Evolutionary conservation across 2,329 filamentous ascomycete species (phyloP), one percentile per base, ranked within the genome.

Genomic region (Xylariaceae sp.): DNA sequence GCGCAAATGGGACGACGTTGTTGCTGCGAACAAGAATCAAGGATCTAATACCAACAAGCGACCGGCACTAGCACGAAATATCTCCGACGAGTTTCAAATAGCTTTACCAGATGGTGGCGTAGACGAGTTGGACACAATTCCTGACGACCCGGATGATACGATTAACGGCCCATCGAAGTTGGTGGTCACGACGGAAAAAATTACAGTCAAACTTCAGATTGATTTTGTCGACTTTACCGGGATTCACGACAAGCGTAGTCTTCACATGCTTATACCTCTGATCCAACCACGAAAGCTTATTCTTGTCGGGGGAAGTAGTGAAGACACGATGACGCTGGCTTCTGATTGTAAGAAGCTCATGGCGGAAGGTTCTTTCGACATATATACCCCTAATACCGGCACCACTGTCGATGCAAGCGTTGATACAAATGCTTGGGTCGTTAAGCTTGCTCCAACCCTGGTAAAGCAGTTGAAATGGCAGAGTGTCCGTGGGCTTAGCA

Each of bases 351-450:
- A 88, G 58, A 87, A 87, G 65, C 78, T 92, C 0, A 76, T 88
- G 28, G 76, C 76, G n/a, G 79, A 81, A 33, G 75, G 77, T 41
- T 76, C 79, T 16, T 82, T 86, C 31, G 87, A 93, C 62, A 91
- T 99, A 4, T 94, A 94, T 71, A 92, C 91, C 0, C 95, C 95
- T 1, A 74, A 78, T 8, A 79, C 91, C n/a, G 92, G 92, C 21
- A 79, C 83, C 29, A 79, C 82, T 12, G 82, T 99, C 37, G 88
- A 99, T 73, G 95, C 94, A 11, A 97, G 93, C 69, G 94, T 98
- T 37, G 95, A 99, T 72, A 98, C 94, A 4, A 97, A 98, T 71
- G 93, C 95, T 3, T 99, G 96, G 95, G 88, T 91, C 21, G 90
- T 99, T 58, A 96, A 93, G 74, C 82, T 99, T 16, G 92, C 91